Evolutionary conservation across 2,329 filamentous ascomycete genomes (phyloP), one percentile per base, ranked within the genome.

Genomic region (Chalara sp.): DNA sequence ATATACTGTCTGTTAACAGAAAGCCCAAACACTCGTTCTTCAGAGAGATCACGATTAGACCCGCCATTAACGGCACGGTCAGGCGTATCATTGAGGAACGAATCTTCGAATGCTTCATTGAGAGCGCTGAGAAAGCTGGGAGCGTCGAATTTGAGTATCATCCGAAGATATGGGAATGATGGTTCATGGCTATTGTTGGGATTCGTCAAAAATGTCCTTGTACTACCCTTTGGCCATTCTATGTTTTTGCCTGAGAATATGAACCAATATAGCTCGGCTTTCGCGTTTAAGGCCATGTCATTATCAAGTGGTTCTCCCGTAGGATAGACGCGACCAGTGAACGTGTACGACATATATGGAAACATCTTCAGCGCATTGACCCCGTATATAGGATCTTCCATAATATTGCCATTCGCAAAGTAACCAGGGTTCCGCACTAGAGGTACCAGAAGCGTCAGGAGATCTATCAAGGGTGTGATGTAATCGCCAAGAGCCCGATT

Each of bases 61-160:
- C 72, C 71, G 46, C 77, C 80, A 56, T 78, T 84, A 49, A 75
- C 71, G 31, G 76, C 72, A 56, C 78, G 78, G 46, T 89, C 83
- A 3, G 81, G 76, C 6, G 83, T 79, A 56, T 91, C 87, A 61
- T 99, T 99, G 50, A 99, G 72, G 60, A 96, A 99, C 0, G 84
- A 77, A 63, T 99, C 92, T 66, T 99, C 93, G 60, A 99, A 99
- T 1, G 92, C 93, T 68, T 99, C 95, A 59, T 99, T 99, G 40
- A 99, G 72, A 61, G 92, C 89, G 66, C 91, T 97, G 71, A 99
- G 79, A 60, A 97, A 95, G 66, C 89, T 96, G 1, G 90, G 82
- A 0, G 91, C 84, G 66, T 97, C 90, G 58, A 95, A 96, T 55
- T 87, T 84, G 44, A 99, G 77, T 45, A 99, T 83, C 59, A 89